Conservation (phyloP, 1,139 yeast genomes). For the Hyphopichia khmerensis region DNA sequence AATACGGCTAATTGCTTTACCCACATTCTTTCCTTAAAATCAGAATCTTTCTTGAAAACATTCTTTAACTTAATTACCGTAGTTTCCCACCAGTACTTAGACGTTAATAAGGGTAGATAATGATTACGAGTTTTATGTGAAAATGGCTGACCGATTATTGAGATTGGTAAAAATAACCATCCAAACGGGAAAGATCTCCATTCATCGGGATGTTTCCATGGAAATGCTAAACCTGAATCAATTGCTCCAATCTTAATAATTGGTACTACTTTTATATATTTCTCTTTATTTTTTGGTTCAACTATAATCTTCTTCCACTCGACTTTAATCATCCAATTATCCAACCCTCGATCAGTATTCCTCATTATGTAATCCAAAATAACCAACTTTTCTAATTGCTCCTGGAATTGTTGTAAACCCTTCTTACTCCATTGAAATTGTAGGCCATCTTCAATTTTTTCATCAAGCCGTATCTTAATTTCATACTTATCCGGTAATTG, state of each 20-base stretch:
- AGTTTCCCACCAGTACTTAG: constrained; percentile 72
- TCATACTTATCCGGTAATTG: constrained; percentile 21
- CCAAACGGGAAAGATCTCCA: constrained; percentile 83
- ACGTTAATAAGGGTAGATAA: constrained; percentile 58
- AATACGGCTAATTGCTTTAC: constrained; percentile 65
- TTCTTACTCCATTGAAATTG: constrained; percentile 56
- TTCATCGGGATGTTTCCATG: constrained; percentile 84
- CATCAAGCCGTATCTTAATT: constrained; percentile 15
- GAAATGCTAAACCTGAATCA: constrained; percentile 74
- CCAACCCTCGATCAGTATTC: constrained; percentile 73
- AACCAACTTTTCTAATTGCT: constrained; percentile 67
- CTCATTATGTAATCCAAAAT: constrained; percentile 71
- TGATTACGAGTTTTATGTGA: constrained; percentile 55
- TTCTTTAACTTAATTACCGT: constrained; percentile 47
- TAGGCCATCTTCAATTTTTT: constrained; percentile 10
- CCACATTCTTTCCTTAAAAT: constrained; percentile 69
- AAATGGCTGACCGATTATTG: constrained; percentile 69
- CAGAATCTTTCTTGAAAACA: constrained; percentile 55
- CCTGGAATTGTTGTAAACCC: constrained; percentile 51
- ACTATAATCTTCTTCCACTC: constrained; percentile 39
- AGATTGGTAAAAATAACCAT: constrained; percentile 68
- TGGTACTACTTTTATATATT: constrained; percentile 27
- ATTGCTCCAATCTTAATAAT: constrained; percentile 65
- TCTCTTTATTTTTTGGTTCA: constrained; percentile 3
- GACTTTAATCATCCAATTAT: constrained; percentile 75